Conservation (phyloP, 345 rosid species). For the Mercurialis annua region DNA sequence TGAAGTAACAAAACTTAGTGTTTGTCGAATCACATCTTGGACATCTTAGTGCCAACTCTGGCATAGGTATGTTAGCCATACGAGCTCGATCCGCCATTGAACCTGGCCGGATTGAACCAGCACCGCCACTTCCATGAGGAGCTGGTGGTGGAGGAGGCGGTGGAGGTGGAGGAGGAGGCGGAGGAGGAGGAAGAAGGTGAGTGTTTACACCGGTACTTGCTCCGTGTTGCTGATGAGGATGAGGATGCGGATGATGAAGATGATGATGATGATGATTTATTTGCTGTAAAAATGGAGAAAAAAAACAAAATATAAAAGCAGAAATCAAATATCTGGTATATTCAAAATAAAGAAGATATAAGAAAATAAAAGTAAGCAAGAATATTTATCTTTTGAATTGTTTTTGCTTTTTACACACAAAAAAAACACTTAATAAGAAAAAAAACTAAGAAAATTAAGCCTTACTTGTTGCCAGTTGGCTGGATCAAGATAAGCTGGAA, state of each 20-base stretch:
- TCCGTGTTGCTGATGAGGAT: constrained; percentile 31
- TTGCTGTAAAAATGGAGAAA: constrained; percentile 39
- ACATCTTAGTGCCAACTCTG: constrained; percentile 73
- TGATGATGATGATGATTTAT: constrained; percentile 30
- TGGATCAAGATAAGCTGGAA: constrained; percentile 96
- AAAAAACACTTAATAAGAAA: constrained; percentile 17
- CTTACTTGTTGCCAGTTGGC: constrained; percentile 96
- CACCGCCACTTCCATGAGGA: constrained; percentile 53
- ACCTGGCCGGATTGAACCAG: constrained; percentile 70
- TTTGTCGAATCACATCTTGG: constrained; percentile 94
- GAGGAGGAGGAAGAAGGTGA: constrained; percentile 37
- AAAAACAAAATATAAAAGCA: constrained; percentile 6
- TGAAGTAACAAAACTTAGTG: constrained; percentile 95
- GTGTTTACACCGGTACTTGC: constrained; percentile 22
- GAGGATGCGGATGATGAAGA: constrained; percentile 23
- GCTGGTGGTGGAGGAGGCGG: constrained; percentile 37
- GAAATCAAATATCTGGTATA: constrained; percentile 50
- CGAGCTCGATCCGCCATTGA: constrained; percentile 96
- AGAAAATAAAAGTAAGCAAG: constrained; percentile 26
- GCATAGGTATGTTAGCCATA: constrained; percentile 72
- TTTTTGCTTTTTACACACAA: constrained; percentile 28
- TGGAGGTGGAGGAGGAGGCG: constrained; percentile 43
- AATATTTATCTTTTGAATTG: constrained; percentile 46
- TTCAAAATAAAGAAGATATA: constrained; percentile 45
- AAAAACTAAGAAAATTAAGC: constrained; percentile 14